Base-by-base conservation (phyloP, 2,329 filamentous ascomycete species). In the Apiospora malaysiana region DNA sequence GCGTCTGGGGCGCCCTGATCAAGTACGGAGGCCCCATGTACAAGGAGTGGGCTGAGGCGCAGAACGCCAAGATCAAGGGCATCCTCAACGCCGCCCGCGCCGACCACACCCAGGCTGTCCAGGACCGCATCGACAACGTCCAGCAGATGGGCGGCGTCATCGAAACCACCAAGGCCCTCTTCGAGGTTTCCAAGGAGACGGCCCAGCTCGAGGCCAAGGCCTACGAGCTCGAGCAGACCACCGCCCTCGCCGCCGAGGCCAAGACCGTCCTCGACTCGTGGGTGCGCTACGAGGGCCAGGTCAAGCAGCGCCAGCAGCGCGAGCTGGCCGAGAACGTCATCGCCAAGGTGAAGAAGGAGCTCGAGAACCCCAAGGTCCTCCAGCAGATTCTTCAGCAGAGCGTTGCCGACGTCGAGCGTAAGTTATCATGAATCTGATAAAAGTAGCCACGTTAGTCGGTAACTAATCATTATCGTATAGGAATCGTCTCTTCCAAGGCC, bases 101-200 rank as follows among this genome's bases (percentile, higher is more conserved):
- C 83, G 95, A 98, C 87, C 96, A 99, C 88, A 97, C 94, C 81
- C 89, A 93, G 85, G 95, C 96, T 78, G 96, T 99, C 84, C 94
- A 97, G 92, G 89, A 90, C 81, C 92, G 96, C 84, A 98, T 99
- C 81, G 90, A 93, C 82, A 96, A 92, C 83, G 97, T 99, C 78
- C 89, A 97, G 89, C 94, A 98, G 88, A 93, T 99, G 88, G 90
- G 92, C 77, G 91, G 93, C 78, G 96, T 99, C 78, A 93, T 99
- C 79, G 94, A 98, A 81, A 90, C 98, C 82, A 99, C 96, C 87
- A 98, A 98, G 92, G 88, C 91, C 79, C 91, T 99, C 72, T 99
- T 99, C 82, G 94, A 94, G 83, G 95, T 99, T 78, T 99, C 96
- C 81, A 98, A 98, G 95, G 96, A 99, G 91, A 99, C 96, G 81